Evolutionary conservation across 176 grass and related monocot species (phyloP), one percentile per base, ranked within the genome.

Genomic region (Ananas comosus): DNA sequence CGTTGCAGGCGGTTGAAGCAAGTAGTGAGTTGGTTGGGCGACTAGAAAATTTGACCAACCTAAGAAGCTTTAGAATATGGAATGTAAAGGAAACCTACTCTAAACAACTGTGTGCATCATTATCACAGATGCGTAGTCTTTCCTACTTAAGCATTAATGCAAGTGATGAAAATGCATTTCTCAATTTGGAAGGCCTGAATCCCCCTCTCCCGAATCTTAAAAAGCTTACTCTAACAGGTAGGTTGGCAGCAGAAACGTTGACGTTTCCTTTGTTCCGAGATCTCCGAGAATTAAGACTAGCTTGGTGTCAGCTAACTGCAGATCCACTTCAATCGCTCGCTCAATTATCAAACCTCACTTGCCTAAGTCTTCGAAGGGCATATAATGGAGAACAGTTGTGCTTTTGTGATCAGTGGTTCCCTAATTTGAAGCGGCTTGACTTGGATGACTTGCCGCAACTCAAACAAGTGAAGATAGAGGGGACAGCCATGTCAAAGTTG

Each of bases 101-200:
- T 51, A 25, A 42, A 67, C 64, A 74, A 48, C 23, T 83, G 65
- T 86, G 83, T 53, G 4, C 21, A 33, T 86, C 83, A 53, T 72
- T 91, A 71, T 86, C 80, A 49, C 79, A 78, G 73, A 72, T 91
- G 73, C 48, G 28, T 0, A 64, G 64, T 1, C 76, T 91, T 47
- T 49, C 56, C 51, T 74, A 11, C 51, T 75, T 91, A 48, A 2
- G 61, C 27, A 78, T 86, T 48, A 64, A 16, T 74, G 77, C 88
- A 5, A 78, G 42, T 50, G 57, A 77, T 10, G 74, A 86, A 64
- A 49, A 74, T 68, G 72, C 75, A 48, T 0, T 83, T n/a, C 76
- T 91, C 13, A 18, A 52, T 6, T 82, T 91, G 27, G 70, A 86
- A 68, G 16, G 49, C 72, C 67, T 86, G 1, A 83, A 69, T 18